Percentiles rank a stretch among this genome's conserved stretches.
These are phyloP conservation scores for Umbelopsis isabellina DNA, from an alignment of 192 early-diverging fungal genomes.

Conservation along the genomic window DNA sequence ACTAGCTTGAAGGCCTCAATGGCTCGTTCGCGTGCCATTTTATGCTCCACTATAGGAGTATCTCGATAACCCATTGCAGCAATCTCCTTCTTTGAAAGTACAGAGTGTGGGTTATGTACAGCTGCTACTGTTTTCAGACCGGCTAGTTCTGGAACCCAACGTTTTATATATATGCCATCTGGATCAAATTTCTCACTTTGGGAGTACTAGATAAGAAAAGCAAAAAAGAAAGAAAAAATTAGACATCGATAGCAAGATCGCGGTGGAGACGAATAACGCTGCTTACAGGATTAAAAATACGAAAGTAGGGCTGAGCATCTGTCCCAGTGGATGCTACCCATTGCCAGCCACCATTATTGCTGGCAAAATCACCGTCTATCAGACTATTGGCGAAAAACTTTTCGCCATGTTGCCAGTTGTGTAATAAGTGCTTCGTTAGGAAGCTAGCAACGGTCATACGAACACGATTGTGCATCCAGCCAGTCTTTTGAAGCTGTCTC, in stretches of 20 bases:
- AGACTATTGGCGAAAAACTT: constrained; percentile 62
- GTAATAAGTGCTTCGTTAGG: constrained; percentile 48
- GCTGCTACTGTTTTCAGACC: constrained; percentile 39
- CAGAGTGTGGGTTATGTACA: constrained; percentile 59
- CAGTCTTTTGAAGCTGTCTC: constrained; percentile 60
- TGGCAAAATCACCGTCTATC: constrained; percentile 70
- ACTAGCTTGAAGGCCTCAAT: constrained; percentile 53
- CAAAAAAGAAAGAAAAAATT: too few relatives aligned
- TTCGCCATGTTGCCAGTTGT: constrained; percentile 79
- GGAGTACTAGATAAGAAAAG: background rate
- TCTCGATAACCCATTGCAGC: constrained; percentile 48
- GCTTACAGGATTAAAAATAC: constrained; percentile 62
- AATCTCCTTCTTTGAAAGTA: constrained; percentile 43
- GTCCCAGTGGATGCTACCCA: constrained; percentile 69
- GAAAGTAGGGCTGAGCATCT: constrained; percentile 71
- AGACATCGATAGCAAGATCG: too few relatives aligned
- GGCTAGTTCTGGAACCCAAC: constrained; percentile 65
- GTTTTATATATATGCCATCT: constrained; percentile 57
- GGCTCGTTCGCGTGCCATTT: constrained; percentile 50
- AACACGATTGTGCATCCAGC: constrained; percentile 67
- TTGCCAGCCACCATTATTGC: constrained; percentile 77
- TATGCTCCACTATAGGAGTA: constrained; percentile 70
- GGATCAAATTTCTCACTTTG: constrained; percentile 63
- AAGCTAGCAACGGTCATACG: constrained; percentile 64
- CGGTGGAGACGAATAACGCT: constrained; percentile 10